These are phyloP conservation scores for Cruciata laevipes DNA, from an alignment of 257 asterid genomes.

Conservation along the genomic window DNA sequence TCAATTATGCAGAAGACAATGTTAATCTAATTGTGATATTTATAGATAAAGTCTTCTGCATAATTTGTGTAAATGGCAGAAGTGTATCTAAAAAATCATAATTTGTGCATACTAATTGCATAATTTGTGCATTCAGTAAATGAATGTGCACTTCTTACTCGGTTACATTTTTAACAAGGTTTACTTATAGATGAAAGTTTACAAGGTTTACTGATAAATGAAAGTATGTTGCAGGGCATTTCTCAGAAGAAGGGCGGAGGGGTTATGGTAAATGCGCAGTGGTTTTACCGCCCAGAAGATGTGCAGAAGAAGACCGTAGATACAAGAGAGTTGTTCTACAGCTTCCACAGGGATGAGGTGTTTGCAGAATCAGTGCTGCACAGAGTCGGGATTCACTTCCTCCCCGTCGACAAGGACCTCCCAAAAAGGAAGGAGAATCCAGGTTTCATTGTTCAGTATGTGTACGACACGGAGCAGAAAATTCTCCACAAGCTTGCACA, in stretches of 20 bases:
- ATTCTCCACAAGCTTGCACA: constrained; percentile 65
- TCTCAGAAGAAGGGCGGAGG: constrained; percentile 32
- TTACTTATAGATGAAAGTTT: too few species aligned
- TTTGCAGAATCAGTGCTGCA: constrained; percentile 88
- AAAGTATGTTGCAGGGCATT: constrained; percentile 41
- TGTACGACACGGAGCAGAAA: constrained; percentile 61
- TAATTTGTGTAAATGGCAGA: too few species aligned
- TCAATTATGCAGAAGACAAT: too few species aligned
- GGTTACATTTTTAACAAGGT: too few species aligned
- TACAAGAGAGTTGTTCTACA: constrained; percentile 70
- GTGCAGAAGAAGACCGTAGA: constrained; percentile 41
- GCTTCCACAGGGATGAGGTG: constrained; percentile 74
- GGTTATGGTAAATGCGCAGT: constrained; percentile 59
- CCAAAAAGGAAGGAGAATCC: constrained; percentile 72
- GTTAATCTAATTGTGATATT: too few species aligned
- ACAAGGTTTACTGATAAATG: too few species aligned
- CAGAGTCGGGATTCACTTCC: constrained; percentile 74
- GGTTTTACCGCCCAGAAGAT: constrained; percentile 95
- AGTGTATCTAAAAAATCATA: too few species aligned
- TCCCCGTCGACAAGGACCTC: constrained; percentile 62
- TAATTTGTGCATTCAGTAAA: too few species aligned
- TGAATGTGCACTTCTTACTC: too few species aligned
- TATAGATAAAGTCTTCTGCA: too few species aligned
- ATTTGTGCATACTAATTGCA: too few species aligned
- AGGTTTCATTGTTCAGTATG: constrained; percentile 73